These are phyloP conservation scores for Postia placenta DNA, from an alignment of 768 basidiomycete species.

Conservation along the genomic window DNA sequence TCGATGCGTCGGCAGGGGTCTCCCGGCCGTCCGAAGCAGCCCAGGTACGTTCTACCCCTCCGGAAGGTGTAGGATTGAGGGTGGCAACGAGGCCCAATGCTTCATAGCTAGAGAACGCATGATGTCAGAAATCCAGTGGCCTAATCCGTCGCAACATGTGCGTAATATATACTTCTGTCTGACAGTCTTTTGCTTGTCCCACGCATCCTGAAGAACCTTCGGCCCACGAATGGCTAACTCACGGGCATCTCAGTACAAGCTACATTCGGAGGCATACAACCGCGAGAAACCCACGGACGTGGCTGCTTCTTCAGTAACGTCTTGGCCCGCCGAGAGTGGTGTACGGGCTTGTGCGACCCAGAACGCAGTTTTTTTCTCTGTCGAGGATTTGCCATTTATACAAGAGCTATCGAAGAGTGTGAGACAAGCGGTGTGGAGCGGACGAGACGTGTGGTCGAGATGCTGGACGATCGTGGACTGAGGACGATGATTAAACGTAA, in stretches of 20 bases:
- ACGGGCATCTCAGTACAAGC: background rate
- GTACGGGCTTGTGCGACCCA: constrained; percentile 63
- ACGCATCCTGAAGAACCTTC: constrained; percentile 72
- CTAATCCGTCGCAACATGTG: background rate
- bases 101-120: constrained; percentile 49
- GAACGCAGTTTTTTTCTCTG: constrained; percentile 86
- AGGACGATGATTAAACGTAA: no score
- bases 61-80: constrained; percentile 61
- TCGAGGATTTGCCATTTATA: constrained; percentile 97
- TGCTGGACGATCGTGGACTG: no score
- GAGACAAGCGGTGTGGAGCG: background rate
- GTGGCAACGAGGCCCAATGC: constrained; percentile 68
- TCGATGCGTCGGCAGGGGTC: constrained; percentile 1
- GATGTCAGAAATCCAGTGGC: constrained; percentile 1
- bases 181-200: constrained; percentile 85
- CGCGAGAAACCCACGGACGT: constrained; percentile 37
- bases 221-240: constrained; percentile 72
- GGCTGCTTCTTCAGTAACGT: constrained; percentile 74
- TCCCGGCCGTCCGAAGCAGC: background rate
- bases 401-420: background rate
- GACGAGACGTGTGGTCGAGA: background rate
- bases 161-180: constrained; percentile 73
- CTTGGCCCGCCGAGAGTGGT: constrained; percentile 70
- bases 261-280: background rate
- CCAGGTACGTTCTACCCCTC: constrained; percentile 52